Conservation (phyloP, 495 filamentous ascomycete species). For the Xylaria intraflava region DNA sequence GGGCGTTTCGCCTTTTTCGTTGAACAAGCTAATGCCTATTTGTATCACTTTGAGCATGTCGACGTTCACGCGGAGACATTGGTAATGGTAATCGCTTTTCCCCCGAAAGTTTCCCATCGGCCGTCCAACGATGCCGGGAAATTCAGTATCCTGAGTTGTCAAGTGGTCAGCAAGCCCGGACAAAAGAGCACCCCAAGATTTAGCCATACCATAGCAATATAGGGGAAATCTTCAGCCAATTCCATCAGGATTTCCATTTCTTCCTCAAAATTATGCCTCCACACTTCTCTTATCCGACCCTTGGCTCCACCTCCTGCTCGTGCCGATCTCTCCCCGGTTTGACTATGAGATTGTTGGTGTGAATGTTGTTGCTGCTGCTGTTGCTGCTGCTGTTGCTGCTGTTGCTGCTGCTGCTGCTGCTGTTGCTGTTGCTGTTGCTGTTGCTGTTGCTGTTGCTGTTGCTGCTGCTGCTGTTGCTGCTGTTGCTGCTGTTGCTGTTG, state of each 20-base stretch:
- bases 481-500: slow-evolving; percentile 51
- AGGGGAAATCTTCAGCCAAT: slow-evolving; percentile 83
- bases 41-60: slow-evolving; percentile 96
- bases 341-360: slow-evolving; percentile 49
- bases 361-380: slow-evolving; percentile 37
- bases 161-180: slow-evolving; percentile 19
- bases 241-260: slow-evolving; percentile 77
- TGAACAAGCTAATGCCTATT: slow-evolving; percentile 87
- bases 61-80: slow-evolving; percentile 93
- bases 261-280: slow-evolving; percentile 82
- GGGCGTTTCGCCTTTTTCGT: slow-evolving; percentile 75
- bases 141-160: slow-evolving; percentile 72
- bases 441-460: slow-evolving; percentile 44
- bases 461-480: slow-evolving; percentile 30
- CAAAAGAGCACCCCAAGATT: neutral
- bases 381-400: slow-evolving; percentile 45
- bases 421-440: slow-evolving; percentile 30
- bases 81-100: slow-evolving; percentile 97
- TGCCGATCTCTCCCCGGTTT: slow-evolving; percentile 35
- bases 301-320: slow-evolving; percentile 45
- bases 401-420: slow-evolving; percentile 37
- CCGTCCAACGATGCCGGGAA: slow-evolving; percentile 89
- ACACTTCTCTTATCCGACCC: slow-evolving; percentile 86
- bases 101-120: slow-evolving; percentile 89
- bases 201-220: slow-evolving; percentile 81